These are phyloP conservation scores for Solanum dulcamara DNA, from an alignment of 257 asterid species.

Conservation along the genomic window DNA sequence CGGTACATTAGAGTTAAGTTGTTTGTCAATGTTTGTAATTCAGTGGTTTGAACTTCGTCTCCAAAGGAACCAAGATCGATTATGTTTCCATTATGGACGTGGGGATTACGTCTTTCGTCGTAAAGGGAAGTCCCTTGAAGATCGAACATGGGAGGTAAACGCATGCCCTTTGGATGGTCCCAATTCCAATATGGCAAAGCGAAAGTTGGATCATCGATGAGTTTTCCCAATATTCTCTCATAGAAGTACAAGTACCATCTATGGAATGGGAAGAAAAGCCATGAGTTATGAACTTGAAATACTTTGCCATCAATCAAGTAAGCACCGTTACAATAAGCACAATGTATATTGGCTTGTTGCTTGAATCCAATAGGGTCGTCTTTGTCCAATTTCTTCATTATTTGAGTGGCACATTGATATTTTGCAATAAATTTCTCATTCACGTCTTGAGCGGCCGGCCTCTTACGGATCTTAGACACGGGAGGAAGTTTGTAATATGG, in stretches of 20 bases:
- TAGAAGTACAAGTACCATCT: conserved; percentile 21
- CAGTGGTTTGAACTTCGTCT: background rate
- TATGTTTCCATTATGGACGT: background rate
- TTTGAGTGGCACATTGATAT: background rate
- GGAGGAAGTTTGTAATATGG: background rate
- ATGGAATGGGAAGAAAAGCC: conserved; percentile 24
- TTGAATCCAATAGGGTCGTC: background rate
- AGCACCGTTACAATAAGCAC: background rate
- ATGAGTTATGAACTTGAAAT: background rate
- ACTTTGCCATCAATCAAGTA: background rate
- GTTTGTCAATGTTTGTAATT: background rate
- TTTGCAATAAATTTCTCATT: background rate
- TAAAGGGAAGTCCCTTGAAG: background rate
- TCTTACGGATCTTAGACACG: background rate
- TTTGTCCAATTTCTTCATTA: background rate
- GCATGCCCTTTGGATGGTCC: conserved; percentile 8
- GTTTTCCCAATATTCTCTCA: conserved; percentile 16
- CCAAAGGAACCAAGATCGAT: background rate
- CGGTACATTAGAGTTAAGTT: conserved; percentile 1
- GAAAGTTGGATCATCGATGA: conserved; percentile 13
- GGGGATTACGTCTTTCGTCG: conserved; percentile 3
- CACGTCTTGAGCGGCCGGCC: background rate
- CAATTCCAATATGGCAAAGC: background rate
- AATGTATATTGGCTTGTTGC: background rate
- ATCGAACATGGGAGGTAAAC: conserved; percentile 5